These are phyloP conservation scores for Penicillium olsonii DNA, from an alignment of 2,329 filamentous ascomycete genomes.

Conservation along the genomic window DNA sequence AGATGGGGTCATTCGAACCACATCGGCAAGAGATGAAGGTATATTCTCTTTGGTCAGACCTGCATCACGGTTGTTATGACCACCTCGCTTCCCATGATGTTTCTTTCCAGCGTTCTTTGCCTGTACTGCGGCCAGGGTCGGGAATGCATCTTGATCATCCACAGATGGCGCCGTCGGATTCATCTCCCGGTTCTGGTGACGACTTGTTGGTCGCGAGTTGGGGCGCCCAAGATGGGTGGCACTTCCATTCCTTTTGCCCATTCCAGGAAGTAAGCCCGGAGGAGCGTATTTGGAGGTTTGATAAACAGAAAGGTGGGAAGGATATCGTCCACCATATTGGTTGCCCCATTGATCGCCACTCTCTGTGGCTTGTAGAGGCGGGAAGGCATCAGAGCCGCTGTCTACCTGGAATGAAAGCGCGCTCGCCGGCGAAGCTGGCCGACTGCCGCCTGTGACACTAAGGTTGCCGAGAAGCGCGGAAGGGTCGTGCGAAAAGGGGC, in stretches of 20 bases:
- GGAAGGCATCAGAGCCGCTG: conserved; percentile 78
- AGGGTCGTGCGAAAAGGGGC: conserved; percentile 96
- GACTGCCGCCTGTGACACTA: conserved; percentile 61
- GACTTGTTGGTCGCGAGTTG: conserved; percentile 80
- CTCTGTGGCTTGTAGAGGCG: conserved; percentile 65
- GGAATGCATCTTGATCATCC: conserved; percentile 95
- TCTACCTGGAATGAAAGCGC: conserved; percentile 72
- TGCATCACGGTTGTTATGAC: conserved; percentile 61
- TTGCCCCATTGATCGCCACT: conserved; percentile 61
- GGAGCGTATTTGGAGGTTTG: conserved; percentile 50
- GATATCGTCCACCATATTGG: conserved; percentile 46
- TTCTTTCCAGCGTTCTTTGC: conserved; percentile 76
- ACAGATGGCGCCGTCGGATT: conserved; percentile 72
- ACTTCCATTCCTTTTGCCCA: conserved; percentile 50
- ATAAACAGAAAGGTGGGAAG: conserved; percentile 44
- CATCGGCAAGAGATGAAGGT: conserved; percentile 83
- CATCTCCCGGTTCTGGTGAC: conserved; percentile 67
- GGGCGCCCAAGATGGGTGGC: conserved; percentile 61
- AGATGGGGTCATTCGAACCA: conserved; percentile 92
- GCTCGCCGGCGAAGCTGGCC: conserved; percentile 59
- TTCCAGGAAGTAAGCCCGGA: conserved; percentile 30
- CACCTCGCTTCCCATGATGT: conserved; percentile 86
- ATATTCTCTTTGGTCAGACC: conserved; percentile 66
- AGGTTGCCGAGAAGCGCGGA: conserved; percentile 81
- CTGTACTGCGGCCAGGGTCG: conserved; percentile 75